Base-by-base conservation (phyloP, 1,139 yeast genomes). In the Torulaspora globosa region DNA sequence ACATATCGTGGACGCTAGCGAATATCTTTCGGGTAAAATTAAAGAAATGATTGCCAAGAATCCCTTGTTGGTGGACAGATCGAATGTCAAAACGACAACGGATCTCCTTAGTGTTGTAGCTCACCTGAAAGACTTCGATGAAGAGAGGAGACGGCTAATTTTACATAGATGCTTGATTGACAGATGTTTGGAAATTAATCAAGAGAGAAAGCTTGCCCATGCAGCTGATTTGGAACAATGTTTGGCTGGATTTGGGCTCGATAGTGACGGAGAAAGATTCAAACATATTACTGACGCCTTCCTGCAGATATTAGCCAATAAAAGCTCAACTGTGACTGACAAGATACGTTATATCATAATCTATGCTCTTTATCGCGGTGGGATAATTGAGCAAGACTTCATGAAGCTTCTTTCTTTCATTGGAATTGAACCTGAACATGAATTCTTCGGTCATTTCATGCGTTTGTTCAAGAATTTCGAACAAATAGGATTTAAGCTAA, bases 301-400 rank as follows among this genome's bases (percentile, higher is more conserved):
- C 50, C 71, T 92, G 26, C 74, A 70, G 3, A 63, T 82, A 30
- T 69, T 90, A 33, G 78, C 79, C 18, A 68, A 82, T 53, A 70
- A 74, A 44, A 74, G 72, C 42, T 70, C 80, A 42, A 72, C 70
- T 21, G 70, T 74, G 18, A 73, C 76, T 39, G 94, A 88, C 58
- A 87, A 87, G 60, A 72, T 88, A 53, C 76, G 98, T 51, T 71
- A 86, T 36, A 76, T 92, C n/a, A 71, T 87, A 26, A 70, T 85
- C 3, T 92, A 92, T 65, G 84, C 90, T 1, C 66, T 89, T 32
- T 85, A 82, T 65, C 74, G 97, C 54, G 92, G 94, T 4, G 98
- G 99, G 0, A 70, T 92, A 24, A 74, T 87, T 14, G 84, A 82
- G 55, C 65, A 74, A 7, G 99, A 92, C 69, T 79, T 84, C 54